phyloP scores from a whole-genome alignment of 1,284 basidiomycete species.

The Microbotryum intermedium region DNA sequence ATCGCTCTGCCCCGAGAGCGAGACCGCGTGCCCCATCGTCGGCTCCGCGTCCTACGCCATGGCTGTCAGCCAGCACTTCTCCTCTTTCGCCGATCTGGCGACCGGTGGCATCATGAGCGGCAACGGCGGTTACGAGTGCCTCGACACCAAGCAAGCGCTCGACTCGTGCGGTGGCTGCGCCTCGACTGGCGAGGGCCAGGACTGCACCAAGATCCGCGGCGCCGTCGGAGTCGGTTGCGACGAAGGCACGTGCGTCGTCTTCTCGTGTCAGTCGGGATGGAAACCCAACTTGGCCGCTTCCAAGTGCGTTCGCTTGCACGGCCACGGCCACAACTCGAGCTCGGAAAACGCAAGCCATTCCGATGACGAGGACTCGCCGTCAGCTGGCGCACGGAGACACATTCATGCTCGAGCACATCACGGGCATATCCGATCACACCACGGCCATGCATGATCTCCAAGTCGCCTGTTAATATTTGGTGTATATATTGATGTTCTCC shows the following conservation, averaged over 20 bases:
- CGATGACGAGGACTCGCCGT: not conserved
- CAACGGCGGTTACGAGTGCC: conserved; percentile 39
- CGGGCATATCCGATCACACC: not conserved
- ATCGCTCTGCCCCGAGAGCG: conserved; percentile 25
- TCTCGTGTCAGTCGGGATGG: conserved; percentile 37
- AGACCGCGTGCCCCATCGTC: conserved; percentile 30
- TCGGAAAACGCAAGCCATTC: not conserved
- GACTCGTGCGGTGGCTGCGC: conserved; percentile 62
- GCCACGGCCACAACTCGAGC: not conserved
- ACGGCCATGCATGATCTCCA: not conserved
- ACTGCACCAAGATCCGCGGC: conserved; percentile 59
- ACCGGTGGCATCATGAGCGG: conserved; percentile 16
- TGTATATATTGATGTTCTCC: not conserved
- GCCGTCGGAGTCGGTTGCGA: conserved; percentile 53
- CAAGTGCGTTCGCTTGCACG: conserved; percentile 16
- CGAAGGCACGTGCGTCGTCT: conserved; percentile 30
- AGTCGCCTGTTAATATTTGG: not conserved
- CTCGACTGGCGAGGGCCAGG: conserved; percentile 53
- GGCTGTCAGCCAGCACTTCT: conserved; percentile 20
- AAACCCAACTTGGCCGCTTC: conserved; percentile 14
- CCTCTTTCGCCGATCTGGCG: conserved; percentile 7
- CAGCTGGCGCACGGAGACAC: conserved; percentile 9
- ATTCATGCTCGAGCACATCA: conserved; percentile 1
- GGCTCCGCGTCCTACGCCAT: conserved; percentile 26
- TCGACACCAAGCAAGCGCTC: conserved; percentile 40